A percentile compares a stretch with the other conserved stretches of the same genome.
These are phyloP conservation scores for Tuber calosporum DNA, from an alignment of 495 filamentous ascomycete genomes.

Conservation along the genomic window DNA sequence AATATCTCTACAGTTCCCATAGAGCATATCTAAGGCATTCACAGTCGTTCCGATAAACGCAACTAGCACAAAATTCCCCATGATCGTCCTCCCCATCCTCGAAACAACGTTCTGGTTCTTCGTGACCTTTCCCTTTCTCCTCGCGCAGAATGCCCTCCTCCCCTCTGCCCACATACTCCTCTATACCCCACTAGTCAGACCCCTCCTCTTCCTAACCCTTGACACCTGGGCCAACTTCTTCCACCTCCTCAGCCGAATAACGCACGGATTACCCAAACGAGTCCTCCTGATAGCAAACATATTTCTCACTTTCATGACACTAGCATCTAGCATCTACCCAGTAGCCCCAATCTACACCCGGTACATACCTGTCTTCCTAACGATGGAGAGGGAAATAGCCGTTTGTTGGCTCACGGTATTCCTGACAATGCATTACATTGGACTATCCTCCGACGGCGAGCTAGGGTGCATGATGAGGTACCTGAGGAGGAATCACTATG, in stretches of 20 bases:
- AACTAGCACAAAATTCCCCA: background rate
- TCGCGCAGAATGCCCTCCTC: background rate
- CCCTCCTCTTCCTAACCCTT: background rate
- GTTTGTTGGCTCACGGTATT: background rate
- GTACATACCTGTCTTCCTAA: background rate
- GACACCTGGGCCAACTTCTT: background rate
- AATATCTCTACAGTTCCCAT: background rate
- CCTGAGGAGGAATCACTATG: background rate
- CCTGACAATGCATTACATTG: background rate
- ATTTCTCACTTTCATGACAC: background rate
- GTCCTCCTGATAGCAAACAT: background rate
- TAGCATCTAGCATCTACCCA: background rate
- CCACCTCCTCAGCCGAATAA: background rate
- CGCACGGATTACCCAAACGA: background rate
- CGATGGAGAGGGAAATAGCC: background rate
- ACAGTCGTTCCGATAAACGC: background rate
- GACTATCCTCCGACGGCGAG: background rate
- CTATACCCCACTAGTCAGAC: background rate
- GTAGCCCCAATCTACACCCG: background rate
- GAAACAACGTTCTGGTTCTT: background rate
- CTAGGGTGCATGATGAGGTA: background rate
- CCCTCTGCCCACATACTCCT: background rate
- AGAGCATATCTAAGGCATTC: background rate
- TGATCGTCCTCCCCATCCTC: background rate
- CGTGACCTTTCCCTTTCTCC: background rate